Base-by-base conservation (phyloP, 2,329 filamentous ascomycete genomes). In the Pseudogymnoascus sp. region DNA sequence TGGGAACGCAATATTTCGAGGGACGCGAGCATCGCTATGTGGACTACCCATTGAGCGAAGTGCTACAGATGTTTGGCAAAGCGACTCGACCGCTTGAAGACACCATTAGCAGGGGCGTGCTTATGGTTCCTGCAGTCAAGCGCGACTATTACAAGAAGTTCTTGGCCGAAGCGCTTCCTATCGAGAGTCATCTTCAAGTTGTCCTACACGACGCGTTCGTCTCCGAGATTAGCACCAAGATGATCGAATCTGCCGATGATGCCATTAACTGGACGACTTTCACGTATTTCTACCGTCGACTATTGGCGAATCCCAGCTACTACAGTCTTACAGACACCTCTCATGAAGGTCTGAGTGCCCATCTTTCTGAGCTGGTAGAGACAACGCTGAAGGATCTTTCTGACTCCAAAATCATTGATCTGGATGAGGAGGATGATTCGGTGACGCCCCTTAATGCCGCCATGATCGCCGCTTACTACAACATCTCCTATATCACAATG, bases 111-210 rank as follows among this genome's bases (percentile, higher is more conserved):
- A 90, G 90, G 64, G 95, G 93, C 67, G 90, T 99, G n/a, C 81
- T 99, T 47, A 97, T 99, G 94, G 85, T 97, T 9, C 92, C 93
- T 2, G 87, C 89, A 15, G 91, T 95, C 57, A 97, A 96, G 81
- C 87, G 94, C 37, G 92, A 97, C 65, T 99, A 96, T 76, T 99
- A 97, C 82, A 95, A 94, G 77, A 99, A 99, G 76, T 99, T 99
- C 79, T 77, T 99, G 66, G 93, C 94, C 68, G 95, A 99, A 74
- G 94, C 94, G 17, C 79, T 99, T 41, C 94, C 94, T 0, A 91
- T 99, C 24, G 94, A 99, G 77, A 96, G 91, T 66, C 92, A 96
- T 72, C 81, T 99, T 33, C 90, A 96, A 71, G 86, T 89, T 61
- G 96, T 92, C 74, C 81, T 99, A 35, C 91, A 96, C 69, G 95